A percentile compares a stretch with the other conserved stretches of the same genome.
Evolutionary conservation across 305 asterid species (phyloP).

Genomic region (Withania somnifera): DNA sequence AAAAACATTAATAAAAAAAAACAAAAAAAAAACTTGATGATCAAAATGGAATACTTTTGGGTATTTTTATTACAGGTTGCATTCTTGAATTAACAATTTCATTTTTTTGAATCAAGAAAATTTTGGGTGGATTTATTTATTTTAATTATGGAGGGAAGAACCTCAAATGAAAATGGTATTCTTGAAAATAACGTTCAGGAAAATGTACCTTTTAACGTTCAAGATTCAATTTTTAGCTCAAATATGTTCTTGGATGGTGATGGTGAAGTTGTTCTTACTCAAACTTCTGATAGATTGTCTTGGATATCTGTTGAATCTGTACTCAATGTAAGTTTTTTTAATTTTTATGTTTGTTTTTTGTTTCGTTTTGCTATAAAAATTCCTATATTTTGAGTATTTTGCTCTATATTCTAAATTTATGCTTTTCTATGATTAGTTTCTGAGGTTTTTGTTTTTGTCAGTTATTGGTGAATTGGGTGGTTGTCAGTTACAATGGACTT

Average conservation of each 20-base stretch:
- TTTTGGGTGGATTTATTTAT: neutral
- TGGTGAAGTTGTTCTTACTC: conserved; percentile 63
- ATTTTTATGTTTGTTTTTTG: neutral
- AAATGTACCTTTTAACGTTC: conserved; percentile 20
- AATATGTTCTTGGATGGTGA: conserved; percentile 45
- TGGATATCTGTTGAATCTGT: conserved; percentile 49
- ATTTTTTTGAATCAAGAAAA: neutral
- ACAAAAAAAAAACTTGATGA: neutral
- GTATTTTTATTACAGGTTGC: too few relatives aligned
- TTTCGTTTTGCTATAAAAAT: neutral
- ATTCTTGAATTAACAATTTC: neutral
- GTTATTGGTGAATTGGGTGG: neutral
- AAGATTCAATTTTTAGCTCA: conserved; percentile 37
- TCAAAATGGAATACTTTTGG: neutral
- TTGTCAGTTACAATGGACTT: neutral
- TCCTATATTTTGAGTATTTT: neutral
- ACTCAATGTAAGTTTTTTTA: conserved; percentile 32
- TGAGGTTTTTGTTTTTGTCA: neutral
- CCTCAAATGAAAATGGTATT: conserved; percentile 18
- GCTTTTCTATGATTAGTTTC: neutral
- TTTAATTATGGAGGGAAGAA: conserved; percentile 39
- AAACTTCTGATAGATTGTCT: conserved; percentile 44
- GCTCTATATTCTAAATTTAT: neutral
- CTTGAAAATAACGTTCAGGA: conserved; percentile 24
- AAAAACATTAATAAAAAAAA: too few relatives aligned